Evolutionary conservation across 2,329 filamentous ascomycete species (phyloP).

Genomic region (Fusarium redolens): DNA sequence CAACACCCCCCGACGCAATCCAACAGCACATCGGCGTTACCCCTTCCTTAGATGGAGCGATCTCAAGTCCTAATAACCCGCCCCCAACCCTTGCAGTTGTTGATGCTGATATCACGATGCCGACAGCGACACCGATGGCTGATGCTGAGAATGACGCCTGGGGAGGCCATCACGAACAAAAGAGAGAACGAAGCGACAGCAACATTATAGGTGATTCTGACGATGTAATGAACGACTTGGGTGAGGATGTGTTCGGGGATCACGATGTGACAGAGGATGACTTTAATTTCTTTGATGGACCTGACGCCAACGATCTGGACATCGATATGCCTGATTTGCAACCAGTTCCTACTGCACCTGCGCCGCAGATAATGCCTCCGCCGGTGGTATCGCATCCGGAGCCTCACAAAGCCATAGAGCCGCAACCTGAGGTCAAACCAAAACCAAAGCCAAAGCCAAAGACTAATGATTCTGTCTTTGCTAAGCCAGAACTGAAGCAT

Average conservation of each 20-base stretch:
- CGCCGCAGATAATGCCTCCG: conserved; percentile 12
- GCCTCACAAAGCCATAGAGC: conserved; percentile 17
- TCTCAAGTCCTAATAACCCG: conserved; percentile 66
- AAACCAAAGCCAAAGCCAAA: conserved; percentile 29
- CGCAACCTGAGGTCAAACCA: conserved; percentile 21
- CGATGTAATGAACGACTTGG: conserved; percentile 75
- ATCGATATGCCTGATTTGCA: conserved; percentile 45
- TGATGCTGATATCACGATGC: conserved; percentile 45
- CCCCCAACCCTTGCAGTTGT: conserved; percentile 45
- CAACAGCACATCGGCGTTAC: conserved; percentile 65
- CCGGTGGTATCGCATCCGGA: conserved; percentile 27
- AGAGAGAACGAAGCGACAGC: conserved; percentile 57
- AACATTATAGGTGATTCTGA: conserved; percentile 62
- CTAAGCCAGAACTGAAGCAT: conserved; percentile 70
- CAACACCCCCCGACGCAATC: conserved; percentile 76
- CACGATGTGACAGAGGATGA: conserved; percentile 83
- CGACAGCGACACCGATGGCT: conserved; percentile 30
- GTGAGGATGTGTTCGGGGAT: conserved; percentile 77
- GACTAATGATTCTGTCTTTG: conserved; percentile 57
- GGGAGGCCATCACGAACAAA: conserved; percentile 56
- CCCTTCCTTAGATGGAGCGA: conserved; percentile 66
- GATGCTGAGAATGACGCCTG: conserved; percentile 43
- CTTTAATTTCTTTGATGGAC: conserved; percentile 82
- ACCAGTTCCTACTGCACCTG: conserved; percentile 13
- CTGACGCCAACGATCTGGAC: conserved; percentile 55